Evolutionary conservation across 768 basidiomycete species (phyloP), one percentile per base, ranked within the genome.

Genomic region (Tylopilus subfusipes): DNA sequence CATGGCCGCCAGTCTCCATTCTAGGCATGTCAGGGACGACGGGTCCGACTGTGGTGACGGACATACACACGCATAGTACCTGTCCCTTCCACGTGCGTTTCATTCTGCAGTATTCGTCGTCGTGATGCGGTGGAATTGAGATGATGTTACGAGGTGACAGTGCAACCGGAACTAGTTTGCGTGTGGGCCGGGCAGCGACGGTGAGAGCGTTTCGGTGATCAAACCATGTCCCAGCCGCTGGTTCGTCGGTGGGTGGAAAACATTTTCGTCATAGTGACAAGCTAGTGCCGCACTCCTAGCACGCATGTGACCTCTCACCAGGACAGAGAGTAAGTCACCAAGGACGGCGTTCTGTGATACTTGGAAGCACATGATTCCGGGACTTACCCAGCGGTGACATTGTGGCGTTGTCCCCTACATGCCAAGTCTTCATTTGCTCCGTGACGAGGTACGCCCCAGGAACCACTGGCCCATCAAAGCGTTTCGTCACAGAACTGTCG

Each of bases 21-120:
- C 36, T 40, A 27, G 46, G 22, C 19, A 5, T 19, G 39, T 40
- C 21, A 4, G 48, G 33, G 45, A 34, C 30, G 39, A 24, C 59
- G 62, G 63, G 29, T n/a, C 62, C 53, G 62, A 60, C 18, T 8
- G n/a, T n/a, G 16, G n/a, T n/a, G 25, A 46, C 36, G 36, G 38
- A 24, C 22, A 13, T 13, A 40, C 55, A 30, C 29, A 24, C 27
- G 6, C 30, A 12, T 3, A n/a, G n/a, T 11, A 3, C 9, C 31
- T 29, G 18, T 38, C 36, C n/a, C 14, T 48, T 53, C 50, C 52
- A 61, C 52, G 52, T 57, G 59, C 31, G 14, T 54, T 60, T 61
- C 59, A 61, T 55, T 52, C 42, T 52, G 33, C 53, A 14, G 27
- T 53, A 36, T 22, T 38, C 13, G 8, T 43, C 48, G 33, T 27